Percentiles rank a stretch among this genome's conserved stretches.
Evolutionary conservation across 169 alveolate species (phyloP).

Genomic region (Babesia gibsoni): DNA sequence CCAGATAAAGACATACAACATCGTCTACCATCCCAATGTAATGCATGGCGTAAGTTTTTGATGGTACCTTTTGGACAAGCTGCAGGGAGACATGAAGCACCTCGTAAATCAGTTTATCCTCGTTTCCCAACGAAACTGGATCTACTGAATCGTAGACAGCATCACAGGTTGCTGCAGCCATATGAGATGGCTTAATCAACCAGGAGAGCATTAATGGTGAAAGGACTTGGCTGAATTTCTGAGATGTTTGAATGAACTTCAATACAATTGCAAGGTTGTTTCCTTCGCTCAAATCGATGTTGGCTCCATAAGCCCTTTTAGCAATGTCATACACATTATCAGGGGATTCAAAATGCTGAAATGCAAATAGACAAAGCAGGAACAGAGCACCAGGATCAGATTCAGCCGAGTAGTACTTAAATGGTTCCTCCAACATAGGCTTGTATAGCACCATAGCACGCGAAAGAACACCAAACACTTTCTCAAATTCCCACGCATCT

Average conservation of each 20-base stretch:
- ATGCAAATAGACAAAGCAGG: slow-evolving; percentile 14
- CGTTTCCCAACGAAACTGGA: not conserved
- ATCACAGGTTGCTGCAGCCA: not conserved
- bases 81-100: not conserved
- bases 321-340: not conserved
- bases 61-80: not conserved
- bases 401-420: not conserved
- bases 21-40: slow-evolving; percentile 1
- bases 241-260: slow-evolving; percentile 1
- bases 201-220: slow-evolving; percentile 8
- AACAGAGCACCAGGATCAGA: not conserved
- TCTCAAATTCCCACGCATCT: slow-evolving; percentile 1
- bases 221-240: slow-evolving; percentile 1
- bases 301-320: not conserved
- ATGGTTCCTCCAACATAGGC: slow-evolving; percentile 5
- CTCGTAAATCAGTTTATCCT: not conserved
- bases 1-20: not conserved
- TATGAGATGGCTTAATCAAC: not conserved
- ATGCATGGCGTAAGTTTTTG: not conserved
- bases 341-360: not conserved
- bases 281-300: not conserved
- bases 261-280: not conserved
- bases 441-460: not conserved
- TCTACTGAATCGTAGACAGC: not conserved
- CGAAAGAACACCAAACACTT: not conserved